A percentile compares a stretch with the other conserved stretches of the same genome.
Conservation (phyloP, 2,329 filamentous ascomycete species). For the Capronia americana region DNA sequence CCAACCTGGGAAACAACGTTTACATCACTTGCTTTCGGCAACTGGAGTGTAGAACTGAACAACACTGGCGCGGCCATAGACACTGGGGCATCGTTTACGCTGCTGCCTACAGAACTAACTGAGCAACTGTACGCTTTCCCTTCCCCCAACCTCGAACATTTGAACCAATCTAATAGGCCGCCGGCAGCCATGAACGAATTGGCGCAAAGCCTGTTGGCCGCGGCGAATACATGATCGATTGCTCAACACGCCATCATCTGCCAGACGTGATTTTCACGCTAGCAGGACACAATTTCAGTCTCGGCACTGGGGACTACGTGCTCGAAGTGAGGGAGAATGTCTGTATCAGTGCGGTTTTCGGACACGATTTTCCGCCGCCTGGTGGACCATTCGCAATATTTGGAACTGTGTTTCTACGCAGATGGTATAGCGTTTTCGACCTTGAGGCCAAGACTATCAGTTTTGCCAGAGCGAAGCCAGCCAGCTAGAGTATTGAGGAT, state of each 20-base stretch:
- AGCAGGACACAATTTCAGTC: slow-evolving; percentile 1
- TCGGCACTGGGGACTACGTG: not conserved
- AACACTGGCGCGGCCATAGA: not conserved
- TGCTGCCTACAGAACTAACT: not conserved
- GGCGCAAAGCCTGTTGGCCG: not conserved
- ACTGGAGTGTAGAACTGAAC: not conserved
- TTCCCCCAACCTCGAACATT: not conserved
- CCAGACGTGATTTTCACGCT: not conserved
- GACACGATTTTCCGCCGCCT: not conserved
- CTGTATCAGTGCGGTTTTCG: not conserved
- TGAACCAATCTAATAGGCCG: not conserved
- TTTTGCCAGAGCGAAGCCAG: not conserved
- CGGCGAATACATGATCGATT: not conserved
- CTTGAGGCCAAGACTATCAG: not conserved
- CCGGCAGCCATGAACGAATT: not conserved
- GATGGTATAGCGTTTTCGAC: not conserved
- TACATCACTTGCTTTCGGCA: not conserved
- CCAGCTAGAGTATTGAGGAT: too few relatives aligned
- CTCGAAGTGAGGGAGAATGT: not conserved
- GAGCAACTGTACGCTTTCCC: not conserved
- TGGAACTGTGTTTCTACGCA: not conserved
- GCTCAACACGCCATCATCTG: not conserved
- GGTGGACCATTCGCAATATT: not conserved
- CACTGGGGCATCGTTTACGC: not conserved
- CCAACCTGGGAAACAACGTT: not conserved